phyloP scores from a whole-genome alignment of 441 rosid genomes.

The Melastoma candidum region DNA sequence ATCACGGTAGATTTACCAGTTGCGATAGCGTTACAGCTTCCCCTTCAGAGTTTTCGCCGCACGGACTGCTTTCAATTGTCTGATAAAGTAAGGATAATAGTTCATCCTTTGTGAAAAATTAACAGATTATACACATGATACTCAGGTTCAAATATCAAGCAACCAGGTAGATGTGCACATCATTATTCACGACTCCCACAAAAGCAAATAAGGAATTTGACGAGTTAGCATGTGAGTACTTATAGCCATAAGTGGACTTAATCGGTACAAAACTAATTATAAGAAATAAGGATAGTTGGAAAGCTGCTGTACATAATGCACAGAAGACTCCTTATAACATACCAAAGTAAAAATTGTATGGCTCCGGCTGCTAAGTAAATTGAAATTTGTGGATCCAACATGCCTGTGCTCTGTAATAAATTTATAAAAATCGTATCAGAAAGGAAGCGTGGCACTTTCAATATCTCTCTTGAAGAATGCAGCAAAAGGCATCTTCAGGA shows the following conservation, averaged over 20 bases:
- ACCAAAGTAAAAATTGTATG: constrained; percentile 99
- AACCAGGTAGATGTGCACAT: too few species aligned
- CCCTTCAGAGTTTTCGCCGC: constrained; percentile 64
- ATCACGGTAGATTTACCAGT: constrained; percentile 53
- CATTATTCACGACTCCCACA: too few species aligned
- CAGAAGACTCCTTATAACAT: constrained; percentile 2
- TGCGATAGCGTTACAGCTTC: constrained; percentile 96
- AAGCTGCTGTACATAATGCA: too few species aligned
- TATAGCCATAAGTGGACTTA: too few species aligned
- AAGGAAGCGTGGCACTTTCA: background rate
- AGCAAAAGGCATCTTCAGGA: too few species aligned
- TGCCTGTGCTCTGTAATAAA: constrained; percentile 84
- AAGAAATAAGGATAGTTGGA: too few species aligned
- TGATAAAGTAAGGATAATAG: constrained; percentile 21
- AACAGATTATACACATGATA: too few species aligned
- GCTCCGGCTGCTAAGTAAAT: constrained; percentile 97
- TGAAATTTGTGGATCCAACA: constrained; percentile 96
- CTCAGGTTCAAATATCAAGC: too few species aligned
- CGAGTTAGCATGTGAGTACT: too few species aligned
- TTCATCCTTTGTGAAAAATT: too few species aligned
- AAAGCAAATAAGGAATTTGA: too few species aligned
- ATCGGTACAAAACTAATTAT: too few species aligned
- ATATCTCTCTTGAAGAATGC: background rate
- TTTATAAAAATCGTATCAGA: constrained; percentile 17
- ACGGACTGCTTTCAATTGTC: constrained; percentile 93